Percentiles rank a stretch among this genome's conserved stretches.
Evolutionary conservation across 495 filamentous ascomycete genomes (phyloP).

Genomic region (Bacidia rubella): DNA sequence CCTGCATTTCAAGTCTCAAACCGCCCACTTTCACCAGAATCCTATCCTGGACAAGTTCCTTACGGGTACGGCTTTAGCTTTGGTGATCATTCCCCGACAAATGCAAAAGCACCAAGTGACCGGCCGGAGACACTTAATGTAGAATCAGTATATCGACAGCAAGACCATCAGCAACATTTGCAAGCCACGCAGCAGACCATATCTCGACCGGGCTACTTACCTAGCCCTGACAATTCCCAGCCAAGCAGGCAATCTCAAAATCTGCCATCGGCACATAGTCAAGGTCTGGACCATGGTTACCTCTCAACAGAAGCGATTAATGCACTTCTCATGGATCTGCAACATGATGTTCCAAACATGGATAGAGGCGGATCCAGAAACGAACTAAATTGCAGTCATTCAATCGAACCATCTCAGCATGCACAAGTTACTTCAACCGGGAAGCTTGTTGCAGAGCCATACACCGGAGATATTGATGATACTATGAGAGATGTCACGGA

Average conservation of each 20-base stretch:
- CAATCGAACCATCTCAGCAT: not conserved
- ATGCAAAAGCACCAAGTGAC: constrained; percentile 33
- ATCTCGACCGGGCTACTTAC: constrained; percentile 45
- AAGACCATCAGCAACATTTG: constrained; percentile 26
- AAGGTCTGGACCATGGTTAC: constrained; percentile 7
- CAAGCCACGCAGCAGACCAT: constrained; percentile 62
- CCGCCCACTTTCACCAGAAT: constrained; percentile 42
- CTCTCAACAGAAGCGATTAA: not conserved
- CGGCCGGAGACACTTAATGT: constrained; percentile 1
- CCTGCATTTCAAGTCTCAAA: constrained; percentile 47
- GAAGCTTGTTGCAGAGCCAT: no score
- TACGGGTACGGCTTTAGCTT: constrained; percentile 54
- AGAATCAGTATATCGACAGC: constrained; percentile 3
- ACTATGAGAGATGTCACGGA: no score
- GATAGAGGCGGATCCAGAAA: not conserved
- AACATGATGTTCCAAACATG: not conserved
- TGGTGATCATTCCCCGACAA: constrained; percentile 41
- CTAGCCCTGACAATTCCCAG: not conserved
- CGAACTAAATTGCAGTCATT: not conserved
- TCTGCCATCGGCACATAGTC: constrained; percentile 21
- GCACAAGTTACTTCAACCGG: no score
- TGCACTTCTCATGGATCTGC: not conserved
- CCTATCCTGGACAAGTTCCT: constrained; percentile 44
- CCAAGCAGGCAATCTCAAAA: constrained; percentile 9
- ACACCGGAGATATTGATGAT: no score